Conservation (phyloP, 2,329 filamentous ascomycete genomes). For the Aspergillus terreus region DNA sequence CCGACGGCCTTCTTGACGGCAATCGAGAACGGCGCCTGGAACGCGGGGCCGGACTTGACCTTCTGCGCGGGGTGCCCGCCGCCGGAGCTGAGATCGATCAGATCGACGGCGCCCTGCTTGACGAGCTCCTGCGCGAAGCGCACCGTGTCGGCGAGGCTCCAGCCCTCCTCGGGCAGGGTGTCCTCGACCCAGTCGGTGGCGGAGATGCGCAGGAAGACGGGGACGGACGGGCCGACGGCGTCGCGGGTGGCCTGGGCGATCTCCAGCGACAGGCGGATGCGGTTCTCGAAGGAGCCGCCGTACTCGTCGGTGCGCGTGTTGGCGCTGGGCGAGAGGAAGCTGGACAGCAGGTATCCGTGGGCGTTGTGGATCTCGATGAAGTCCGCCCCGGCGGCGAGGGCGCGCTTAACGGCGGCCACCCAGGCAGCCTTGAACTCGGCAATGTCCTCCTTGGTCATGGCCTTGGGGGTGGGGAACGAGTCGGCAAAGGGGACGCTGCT, state of each 20-base stretch:
- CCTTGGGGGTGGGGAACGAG: constrained; percentile 59
- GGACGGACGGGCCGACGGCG: constrained; percentile 63
- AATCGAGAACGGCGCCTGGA: constrained; percentile 71
- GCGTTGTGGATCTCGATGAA: constrained; percentile 77
- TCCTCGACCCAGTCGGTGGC: constrained; percentile 73
- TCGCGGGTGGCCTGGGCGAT: constrained; percentile 60
- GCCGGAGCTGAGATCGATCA: constrained; percentile 77
- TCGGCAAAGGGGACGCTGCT: constrained; percentile 61
- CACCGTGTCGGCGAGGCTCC: constrained; percentile 63
- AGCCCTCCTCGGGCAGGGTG: constrained; percentile 55
- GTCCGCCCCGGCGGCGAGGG: constrained; percentile 69
- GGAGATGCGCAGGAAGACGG: constrained; percentile 69
- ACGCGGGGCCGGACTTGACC: constrained; percentile 54
- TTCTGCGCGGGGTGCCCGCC: constrained; percentile 59
- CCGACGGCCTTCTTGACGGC: constrained; percentile 70
- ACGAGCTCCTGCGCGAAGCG: constrained; percentile 65
- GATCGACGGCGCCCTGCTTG: constrained; percentile 65
- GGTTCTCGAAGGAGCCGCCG: constrained; percentile 57
- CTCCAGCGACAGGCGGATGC: constrained; percentile 65
- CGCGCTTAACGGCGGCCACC: constrained; percentile 54
- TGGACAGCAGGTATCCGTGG: constrained; percentile 71
- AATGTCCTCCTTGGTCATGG: constrained; percentile 67
- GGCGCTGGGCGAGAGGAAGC: constrained; percentile 65
- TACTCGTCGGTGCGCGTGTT: constrained; percentile 63
- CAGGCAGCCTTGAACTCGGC: constrained; percentile 60